Evolutionary conservation across 2,329 filamentous ascomycete species (phyloP), one percentile per base, ranked within the genome.

Genomic region (Colletotrichum sp.): DNA sequence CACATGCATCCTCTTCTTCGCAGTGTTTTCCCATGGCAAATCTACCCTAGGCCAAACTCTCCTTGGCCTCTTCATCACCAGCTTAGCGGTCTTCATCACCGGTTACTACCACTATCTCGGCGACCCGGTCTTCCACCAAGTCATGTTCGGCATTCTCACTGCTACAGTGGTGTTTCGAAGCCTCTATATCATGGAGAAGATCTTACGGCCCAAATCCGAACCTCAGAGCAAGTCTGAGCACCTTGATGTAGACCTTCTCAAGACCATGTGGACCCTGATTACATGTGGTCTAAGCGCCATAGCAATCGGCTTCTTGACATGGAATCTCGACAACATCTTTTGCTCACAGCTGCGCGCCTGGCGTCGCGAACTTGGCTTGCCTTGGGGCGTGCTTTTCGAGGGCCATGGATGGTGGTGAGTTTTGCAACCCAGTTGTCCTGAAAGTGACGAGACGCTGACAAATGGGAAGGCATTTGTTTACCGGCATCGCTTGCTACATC

Each of bases 181-280:
- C n/a, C 44, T 52, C 0, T 52, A 52, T 5, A 52, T 52, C 44
- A 52, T 52, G 44, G 44, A 52, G 44, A 52, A 21, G 44, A 52
- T 52, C n/a, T 0, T 52, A 5, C 44, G 44, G 44, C 44, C 44
- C 44, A 52, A 13, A 52, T 21, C 10, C 44, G 0, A 52, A 52
- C 10, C 44, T 52, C 44, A 52, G 0, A 52, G n/a, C 44, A 13
- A 21, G 75, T 88, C 92, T 52, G 44, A 52, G n/a, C 6, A 52
- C 44, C n/a, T 52, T 52, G 44, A 52, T 52, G 44, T 21, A 21
- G 44, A 21, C n/a, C 44, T 52, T 21, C 44, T 90, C 79, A 89
- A 87, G 52, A 89, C 90, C 66, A 95, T 96, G 94, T 96, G 95
- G 94, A 87, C 87, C 49, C 91, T 98, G 90, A 92, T 96, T 62